Conservation (phyloP, 495 filamentous ascomycete species). For the Xylaria venustula region DNA sequence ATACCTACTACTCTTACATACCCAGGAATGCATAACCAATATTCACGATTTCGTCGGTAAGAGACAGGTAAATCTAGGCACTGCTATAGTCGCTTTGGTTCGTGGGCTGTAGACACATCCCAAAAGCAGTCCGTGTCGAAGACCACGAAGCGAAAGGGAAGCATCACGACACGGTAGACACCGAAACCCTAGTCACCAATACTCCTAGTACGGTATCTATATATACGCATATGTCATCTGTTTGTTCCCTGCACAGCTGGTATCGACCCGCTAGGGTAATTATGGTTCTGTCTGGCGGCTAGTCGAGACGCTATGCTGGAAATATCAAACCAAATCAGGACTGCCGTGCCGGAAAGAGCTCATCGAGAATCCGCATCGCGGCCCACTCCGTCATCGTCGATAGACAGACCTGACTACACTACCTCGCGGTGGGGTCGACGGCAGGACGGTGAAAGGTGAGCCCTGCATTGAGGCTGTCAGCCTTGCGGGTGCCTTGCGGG, state of each 20-base stretch:
- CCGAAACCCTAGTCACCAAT: neutral
- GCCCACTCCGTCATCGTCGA: constrained; percentile 1
- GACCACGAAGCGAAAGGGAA: too few species aligned
- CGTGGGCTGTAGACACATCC: too few species aligned
- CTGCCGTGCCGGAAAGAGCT: neutral
- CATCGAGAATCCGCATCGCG: neutral
- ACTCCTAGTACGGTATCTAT: neutral
- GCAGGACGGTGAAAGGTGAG: constrained; percentile 1
- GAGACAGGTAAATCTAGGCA: too few species aligned
- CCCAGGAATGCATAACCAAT: too few species aligned
- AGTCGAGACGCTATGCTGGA: neutral
- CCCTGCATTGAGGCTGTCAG: constrained; percentile 16
- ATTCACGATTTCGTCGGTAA: too few species aligned
- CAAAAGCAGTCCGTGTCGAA: too few species aligned
- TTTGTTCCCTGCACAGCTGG: constrained; percentile 9
- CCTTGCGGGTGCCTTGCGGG: constrained; percentile 23
- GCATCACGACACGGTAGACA: neutral
- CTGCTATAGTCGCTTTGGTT: too few species aligned
- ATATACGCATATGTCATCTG: neutral
- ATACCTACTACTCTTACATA: too few species aligned
- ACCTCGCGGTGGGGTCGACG: neutral
- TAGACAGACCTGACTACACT: neutral
- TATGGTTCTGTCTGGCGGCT: neutral
- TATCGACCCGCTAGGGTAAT: constrained; percentile 6
- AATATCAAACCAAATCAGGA: neutral